Evolutionary conservation across 331 rosid species (phyloP).

Genomic region (Dryas integrifolia): DNA sequence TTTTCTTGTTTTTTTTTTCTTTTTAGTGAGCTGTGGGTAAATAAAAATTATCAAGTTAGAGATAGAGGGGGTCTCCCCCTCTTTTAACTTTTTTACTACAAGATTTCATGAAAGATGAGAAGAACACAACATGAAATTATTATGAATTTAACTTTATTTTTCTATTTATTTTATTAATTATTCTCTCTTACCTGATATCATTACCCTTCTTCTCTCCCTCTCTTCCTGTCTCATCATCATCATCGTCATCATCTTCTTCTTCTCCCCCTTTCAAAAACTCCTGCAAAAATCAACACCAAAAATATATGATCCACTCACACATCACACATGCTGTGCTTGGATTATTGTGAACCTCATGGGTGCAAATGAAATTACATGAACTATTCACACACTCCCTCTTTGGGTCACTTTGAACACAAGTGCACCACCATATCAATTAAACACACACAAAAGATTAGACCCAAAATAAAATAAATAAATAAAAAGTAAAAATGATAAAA

Average conservation of each 20-base stretch:
- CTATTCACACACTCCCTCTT: not conserved
- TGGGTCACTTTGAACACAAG: conserved; percentile 13
- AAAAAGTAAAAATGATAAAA: conserved; percentile 2
- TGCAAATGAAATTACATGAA: conserved; percentile 13
- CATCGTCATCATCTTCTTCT: not conserved
- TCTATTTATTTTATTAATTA: not conserved
- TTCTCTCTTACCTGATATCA: conserved; percentile 49
- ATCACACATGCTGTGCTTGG: not conserved
- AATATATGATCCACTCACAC: not conserved
- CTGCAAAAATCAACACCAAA: conserved; percentile 35
- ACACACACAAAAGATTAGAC: conserved; percentile 20
- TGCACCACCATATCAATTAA: conserved; percentile 32
- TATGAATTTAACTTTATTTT: conserved; percentile 3
- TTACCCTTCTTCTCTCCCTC: conserved; percentile 43
- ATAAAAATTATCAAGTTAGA: conserved; percentile 14
- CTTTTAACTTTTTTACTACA: conserved; percentile 41
- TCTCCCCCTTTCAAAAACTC: conserved; percentile 24
- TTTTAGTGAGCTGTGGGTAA: conserved; percentile 25
- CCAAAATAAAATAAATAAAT: not conserved
- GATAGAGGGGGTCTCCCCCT: conserved; percentile 42
- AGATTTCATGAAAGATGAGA: conserved; percentile 39
- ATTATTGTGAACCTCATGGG: conserved; percentile 4
- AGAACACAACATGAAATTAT: conserved; percentile 12
- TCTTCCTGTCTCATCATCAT: conserved; percentile 16
- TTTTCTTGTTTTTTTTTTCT: conserved; percentile 1